Evolutionary conservation across 2,329 filamentous ascomycete species (phyloP).

Genomic region (Fusarium sp.): DNA sequence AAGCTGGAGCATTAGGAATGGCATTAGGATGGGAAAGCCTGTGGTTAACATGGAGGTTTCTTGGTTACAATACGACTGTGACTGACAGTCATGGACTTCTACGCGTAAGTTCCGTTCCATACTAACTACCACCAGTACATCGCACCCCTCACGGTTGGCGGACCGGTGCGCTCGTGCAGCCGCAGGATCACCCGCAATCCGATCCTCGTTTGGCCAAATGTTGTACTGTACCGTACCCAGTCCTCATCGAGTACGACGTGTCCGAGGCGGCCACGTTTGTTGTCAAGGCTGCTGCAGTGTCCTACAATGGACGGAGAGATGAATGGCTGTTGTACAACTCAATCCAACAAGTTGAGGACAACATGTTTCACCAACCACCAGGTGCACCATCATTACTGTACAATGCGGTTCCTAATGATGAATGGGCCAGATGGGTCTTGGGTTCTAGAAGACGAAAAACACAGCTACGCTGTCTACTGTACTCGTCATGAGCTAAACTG

Average conservation of each 20-base stretch:
- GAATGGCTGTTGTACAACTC: conserved; percentile 14
- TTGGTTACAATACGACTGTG: conserved; percentile 13
- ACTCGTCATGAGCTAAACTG: conserved; percentile 8
- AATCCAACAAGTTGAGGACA: not conserved
- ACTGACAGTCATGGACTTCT: not conserved
- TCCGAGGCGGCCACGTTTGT: conserved; percentile 50
- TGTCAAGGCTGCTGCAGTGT: conserved; percentile 21
- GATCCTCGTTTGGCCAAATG: conserved; percentile 42
- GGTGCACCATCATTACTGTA: not conserved
- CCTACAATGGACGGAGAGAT: conserved; percentile 18
- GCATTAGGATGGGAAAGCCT: conserved; percentile 1
- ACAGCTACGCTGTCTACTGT: not conserved
- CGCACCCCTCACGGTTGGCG: conserved; percentile 43
- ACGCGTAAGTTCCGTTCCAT: conserved; percentile 3
- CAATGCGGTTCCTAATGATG: not conserved
- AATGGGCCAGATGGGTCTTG: not conserved
- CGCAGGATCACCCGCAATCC: conserved; percentile 52
- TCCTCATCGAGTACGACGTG: conserved; percentile 43
- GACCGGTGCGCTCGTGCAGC: conserved; percentile 56
- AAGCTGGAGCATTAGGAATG: conserved; percentile 7
- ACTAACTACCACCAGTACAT: conserved; percentile 13
- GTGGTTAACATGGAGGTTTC: conserved; percentile 1
- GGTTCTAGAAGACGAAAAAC: not conserved
- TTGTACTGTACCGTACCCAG: conserved; percentile 12
- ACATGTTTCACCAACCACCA: conserved; percentile 1